These are phyloP conservation scores for Malus domestica DNA, from an alignment of 306 rosid genomes.

Conservation along the genomic window DNA sequence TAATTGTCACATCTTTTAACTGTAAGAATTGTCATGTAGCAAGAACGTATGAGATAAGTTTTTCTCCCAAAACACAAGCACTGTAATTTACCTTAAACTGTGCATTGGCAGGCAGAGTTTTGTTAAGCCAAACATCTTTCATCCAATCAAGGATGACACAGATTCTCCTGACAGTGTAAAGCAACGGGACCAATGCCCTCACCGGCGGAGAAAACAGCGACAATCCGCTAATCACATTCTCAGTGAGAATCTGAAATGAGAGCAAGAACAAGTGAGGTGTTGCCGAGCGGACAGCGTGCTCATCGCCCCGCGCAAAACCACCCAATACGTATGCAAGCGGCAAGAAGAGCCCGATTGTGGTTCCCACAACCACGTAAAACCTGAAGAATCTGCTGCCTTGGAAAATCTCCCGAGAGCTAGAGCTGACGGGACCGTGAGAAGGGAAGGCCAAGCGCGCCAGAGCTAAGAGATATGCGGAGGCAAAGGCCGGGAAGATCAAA, in stretches of 20 bases:
- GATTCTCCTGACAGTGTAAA: conserved; percentile 62
- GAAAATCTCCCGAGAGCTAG: conserved; percentile 35
- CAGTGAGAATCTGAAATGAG: conserved; percentile 68
- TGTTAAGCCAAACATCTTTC: conserved; percentile 59
- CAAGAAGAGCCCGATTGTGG: conserved; percentile 60
- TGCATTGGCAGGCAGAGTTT: conserved; percentile 60
- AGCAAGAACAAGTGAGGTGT: conserved; percentile 75
- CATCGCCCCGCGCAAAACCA: conserved; percentile 84
- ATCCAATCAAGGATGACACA: conserved; percentile 74
- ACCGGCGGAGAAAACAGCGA: conserved; percentile 76
- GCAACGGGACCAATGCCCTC: conserved; percentile 68
- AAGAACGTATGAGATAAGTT: not conserved
- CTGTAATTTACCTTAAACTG: conserved; percentile 34
- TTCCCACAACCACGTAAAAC: conserved; percentile 56
- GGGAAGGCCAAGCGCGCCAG: conserved; percentile 66
- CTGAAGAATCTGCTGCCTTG: conserved; percentile 48
- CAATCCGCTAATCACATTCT: conserved; percentile 61
- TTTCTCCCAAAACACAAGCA: not conserved
- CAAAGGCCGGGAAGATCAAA: conserved; percentile 52
- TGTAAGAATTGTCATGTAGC: not conserved
- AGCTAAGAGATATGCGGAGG: conserved; percentile 53
- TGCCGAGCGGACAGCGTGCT: conserved; percentile 70
- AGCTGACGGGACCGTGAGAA: conserved; percentile 1
- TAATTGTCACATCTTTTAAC: too few relatives aligned
- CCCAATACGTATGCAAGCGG: conserved; percentile 81